phyloP scores from a whole-genome alignment of 2,329 filamentous ascomycete species.

The Penicillium sp. region DNA sequence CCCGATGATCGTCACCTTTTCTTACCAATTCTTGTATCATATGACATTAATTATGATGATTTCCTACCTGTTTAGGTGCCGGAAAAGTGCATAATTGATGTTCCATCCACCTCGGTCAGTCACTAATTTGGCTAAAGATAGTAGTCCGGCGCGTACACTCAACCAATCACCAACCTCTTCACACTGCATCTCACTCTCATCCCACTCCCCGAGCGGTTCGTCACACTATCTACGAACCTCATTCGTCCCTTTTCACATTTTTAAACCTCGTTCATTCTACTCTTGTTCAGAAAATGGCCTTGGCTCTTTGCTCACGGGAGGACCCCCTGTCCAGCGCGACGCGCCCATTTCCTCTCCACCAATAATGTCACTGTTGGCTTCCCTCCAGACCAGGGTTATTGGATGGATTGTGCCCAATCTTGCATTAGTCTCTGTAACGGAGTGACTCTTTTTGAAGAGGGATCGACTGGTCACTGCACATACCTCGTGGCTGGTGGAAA shows the following conservation, averaged over 20 bases:
- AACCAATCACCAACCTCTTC: constrained; percentile 23
- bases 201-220: constrained; percentile 17
- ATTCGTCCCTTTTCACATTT: constrained; percentile 12
- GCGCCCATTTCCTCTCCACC: constrained; percentile 17
- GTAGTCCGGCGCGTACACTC: constrained; percentile 27
- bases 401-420: constrained; percentile 25
- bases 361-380: constrained; percentile 10
- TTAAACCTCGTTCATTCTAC: constrained; percentile 1
- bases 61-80: neutral
- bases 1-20: neutral
- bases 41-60: neutral
- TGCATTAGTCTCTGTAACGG: constrained; percentile 35
- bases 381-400: constrained; percentile 9
- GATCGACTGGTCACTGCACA: constrained; percentile 15
- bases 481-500: constrained; percentile 18
- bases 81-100: constrained; percentile 12
- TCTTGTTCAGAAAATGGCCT: constrained; percentile 18
- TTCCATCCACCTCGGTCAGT: constrained; percentile 8
- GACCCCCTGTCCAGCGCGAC: constrained; percentile 16
- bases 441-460: constrained; percentile 12
- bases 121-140: constrained; percentile 30
- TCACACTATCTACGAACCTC: constrained; percentile 17
- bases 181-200: constrained; percentile 6
- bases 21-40: constrained; percentile 1
- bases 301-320: constrained; percentile 2